Base-by-base conservation (phyloP, 495 filamentous ascomycete species). In the Diplogelasinospora grovesii region DNA sequence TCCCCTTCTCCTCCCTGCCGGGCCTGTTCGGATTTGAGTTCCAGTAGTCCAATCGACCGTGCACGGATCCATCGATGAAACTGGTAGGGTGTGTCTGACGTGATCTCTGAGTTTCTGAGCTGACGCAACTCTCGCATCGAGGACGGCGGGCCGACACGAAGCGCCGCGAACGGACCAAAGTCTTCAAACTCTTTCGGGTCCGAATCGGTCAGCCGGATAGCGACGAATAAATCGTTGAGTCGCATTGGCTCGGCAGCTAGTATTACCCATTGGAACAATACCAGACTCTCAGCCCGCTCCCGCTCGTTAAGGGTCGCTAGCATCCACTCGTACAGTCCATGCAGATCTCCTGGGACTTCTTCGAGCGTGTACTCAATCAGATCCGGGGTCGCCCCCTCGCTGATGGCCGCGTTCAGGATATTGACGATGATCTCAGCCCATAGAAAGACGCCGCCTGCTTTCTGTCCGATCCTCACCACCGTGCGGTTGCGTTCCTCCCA, bases 381-480 rank as follows among this genome's bases (percentile, higher is more conserved):
- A 9, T 66, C 59, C 24, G 56, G 54, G 2, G 49, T 46, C 0
- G 60, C 60, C 3, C 60, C 60, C 22, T 57, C 59, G 1, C 41
- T 39, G 22, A 64, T 64, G 45, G 61, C 59, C n/a, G 53, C 48
- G 23, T 66, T 64, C 5, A 66, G 36, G 6, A 66, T 56, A 33
- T 64, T 61, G 24, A 61, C 59, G 5, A 60, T 55, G 16, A 64
- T 57, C 41, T 63, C 57, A 6, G 63, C 63, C 63, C 61, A 64
- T 4, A 63, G 45, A 16, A 64, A 66, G 14, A 57, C 53, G 11
- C 60, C 59, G 3, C 39, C 39, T 9, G 61, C 51, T 31, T 61
- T 66, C 14, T 53, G 32, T 5, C 42, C 59, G 10, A 63, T 52
- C 30, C 22, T 34, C 25, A 52, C 41, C 11, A 59, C 57, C 0